Evolutionary conservation across 257 asterid genomes (phyloP).

Genomic region (Salvia splendens): DNA sequence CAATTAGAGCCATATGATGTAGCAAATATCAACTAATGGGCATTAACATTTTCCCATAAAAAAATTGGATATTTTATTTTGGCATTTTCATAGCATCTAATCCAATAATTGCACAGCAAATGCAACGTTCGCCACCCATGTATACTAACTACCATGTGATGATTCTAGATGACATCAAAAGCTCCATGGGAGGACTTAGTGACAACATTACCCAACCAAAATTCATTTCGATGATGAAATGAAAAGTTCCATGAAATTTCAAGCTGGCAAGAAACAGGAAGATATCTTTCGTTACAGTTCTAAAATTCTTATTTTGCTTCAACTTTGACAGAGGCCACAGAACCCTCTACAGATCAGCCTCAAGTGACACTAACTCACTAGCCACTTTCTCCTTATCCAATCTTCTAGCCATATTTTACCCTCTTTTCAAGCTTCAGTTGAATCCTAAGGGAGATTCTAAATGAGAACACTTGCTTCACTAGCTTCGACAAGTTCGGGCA

Average conservation of each 20-base stretch:
- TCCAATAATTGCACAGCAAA: neutral
- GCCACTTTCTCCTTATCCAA: neutral
- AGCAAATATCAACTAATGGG: neutral
- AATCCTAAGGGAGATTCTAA: neutral
- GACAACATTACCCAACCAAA: neutral
- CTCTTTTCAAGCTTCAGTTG: neutral
- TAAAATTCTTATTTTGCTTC: neutral
- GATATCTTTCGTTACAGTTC: neutral
- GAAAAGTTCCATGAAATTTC: neutral
- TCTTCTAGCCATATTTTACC: neutral
- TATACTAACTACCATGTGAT: too few species aligned
- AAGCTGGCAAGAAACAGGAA: neutral
- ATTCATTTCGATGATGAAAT: neutral
- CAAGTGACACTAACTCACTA: neutral
- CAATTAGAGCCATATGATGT: neutral
- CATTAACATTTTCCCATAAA: neutral
- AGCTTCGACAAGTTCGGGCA: neutral
- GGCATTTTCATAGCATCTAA: neutral
- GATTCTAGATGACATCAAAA: neutral
- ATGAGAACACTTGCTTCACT: neutral
- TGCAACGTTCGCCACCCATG: neutral
- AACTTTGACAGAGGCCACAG: neutral
- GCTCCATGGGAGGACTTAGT: too few species aligned
- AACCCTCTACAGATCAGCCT: neutral
- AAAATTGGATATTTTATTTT: too few species aligned